These are phyloP conservation scores for Podaxis mareebaensis DNA, from an alignment of 768 basidiomycete species.

Conservation along the genomic window DNA sequence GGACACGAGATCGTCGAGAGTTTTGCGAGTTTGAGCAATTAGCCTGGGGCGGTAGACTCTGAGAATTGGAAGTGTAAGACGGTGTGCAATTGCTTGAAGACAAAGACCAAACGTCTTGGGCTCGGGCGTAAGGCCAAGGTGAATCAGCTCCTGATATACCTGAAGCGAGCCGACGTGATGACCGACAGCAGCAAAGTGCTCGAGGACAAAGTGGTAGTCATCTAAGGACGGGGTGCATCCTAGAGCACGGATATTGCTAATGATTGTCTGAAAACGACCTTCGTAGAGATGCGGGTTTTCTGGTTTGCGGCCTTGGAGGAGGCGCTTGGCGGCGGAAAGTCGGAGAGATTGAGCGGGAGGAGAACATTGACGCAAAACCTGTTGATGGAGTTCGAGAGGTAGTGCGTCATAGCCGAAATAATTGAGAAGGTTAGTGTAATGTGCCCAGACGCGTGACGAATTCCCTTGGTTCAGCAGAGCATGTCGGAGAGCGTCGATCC, in stretches of 20 bases:
- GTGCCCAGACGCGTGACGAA: conserved; percentile 61
- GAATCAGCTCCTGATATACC: conserved; percentile 61
- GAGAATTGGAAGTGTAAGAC: conserved; percentile 59
- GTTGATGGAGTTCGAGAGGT: conserved; percentile 67
- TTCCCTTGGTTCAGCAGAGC: conserved; percentile 35
- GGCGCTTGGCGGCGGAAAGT: conserved; percentile 38
- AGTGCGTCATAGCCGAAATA: conserved; percentile 47
- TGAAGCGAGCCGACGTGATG: conserved; percentile 59
- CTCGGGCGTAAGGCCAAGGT: conserved; percentile 44
- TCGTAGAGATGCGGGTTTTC: conserved; percentile 57
- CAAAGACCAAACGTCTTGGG: conserved; percentile 61
- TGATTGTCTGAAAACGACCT: conserved; percentile 62
- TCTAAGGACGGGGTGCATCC: conserved; percentile 50
- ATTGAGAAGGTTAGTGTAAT: conserved; percentile 59
- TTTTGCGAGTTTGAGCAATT: conserved; percentile 42
- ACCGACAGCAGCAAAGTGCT: conserved; percentile 78
- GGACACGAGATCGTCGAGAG: conserved; percentile 50
- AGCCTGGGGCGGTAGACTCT: conserved; percentile 34
- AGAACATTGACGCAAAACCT: conserved; percentile 68
- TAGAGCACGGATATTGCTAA: conserved; percentile 65
- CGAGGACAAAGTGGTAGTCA: conserved; percentile 76
- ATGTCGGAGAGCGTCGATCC: conserved; percentile 28
- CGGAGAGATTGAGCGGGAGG: conserved; percentile 49
- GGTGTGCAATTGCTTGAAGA: conserved; percentile 71
- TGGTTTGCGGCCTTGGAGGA: conserved; percentile 38